Evolutionary conservation across 2,329 filamentous ascomycete genomes (phyloP), one percentile per base, ranked within the genome.

Genomic region (Daldinia eschscholtzii): DNA sequence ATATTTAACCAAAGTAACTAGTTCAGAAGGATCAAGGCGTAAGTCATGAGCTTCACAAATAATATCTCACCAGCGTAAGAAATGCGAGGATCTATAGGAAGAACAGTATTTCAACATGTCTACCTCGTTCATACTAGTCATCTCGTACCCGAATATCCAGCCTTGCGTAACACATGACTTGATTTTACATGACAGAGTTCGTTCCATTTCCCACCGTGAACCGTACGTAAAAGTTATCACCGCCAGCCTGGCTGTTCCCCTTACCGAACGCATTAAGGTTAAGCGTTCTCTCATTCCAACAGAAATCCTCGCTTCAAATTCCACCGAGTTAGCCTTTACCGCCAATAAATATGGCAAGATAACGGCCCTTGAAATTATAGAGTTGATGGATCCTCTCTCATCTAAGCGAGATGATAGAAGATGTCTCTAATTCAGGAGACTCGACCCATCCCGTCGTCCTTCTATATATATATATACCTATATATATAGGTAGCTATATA

Each of bases 181-280:
- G 37, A 20, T 33, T 52, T 15, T 57, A 23, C 37, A 66, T 18
- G 42, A 44, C n/a, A 62, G 37, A 62, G 12, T 28, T 55, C 64
- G 18, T 58, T 28, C 20, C 50, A 56, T 41, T 57, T 56, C 20
- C 39, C 56, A 44, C 20, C 33, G 28, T 44, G 58, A 62, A 46
- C 55, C 64, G 37, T 66, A 62, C 64, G 58, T 20, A 35, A 20
- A 37, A 26, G 23, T 15, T 15, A 55, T 62, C 35, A 48, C 35
- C n/a, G n/a, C 44, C 57, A 6, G 15, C 42, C 50, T 10, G 42
- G 33, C 52, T 42, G 23, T 23, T 52, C 64, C 15, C 37, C 20
- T 33, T 53, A 46, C 46, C 56, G 39, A 53, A 57, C 48, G 39
- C 41, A 26, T 56, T 23, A 42, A 57, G 33, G 56, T 20, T 41